Conservation (phyloP, 2,329 filamentous ascomycete genomes). For the Teratosphaeria epicoccoides region DNA sequence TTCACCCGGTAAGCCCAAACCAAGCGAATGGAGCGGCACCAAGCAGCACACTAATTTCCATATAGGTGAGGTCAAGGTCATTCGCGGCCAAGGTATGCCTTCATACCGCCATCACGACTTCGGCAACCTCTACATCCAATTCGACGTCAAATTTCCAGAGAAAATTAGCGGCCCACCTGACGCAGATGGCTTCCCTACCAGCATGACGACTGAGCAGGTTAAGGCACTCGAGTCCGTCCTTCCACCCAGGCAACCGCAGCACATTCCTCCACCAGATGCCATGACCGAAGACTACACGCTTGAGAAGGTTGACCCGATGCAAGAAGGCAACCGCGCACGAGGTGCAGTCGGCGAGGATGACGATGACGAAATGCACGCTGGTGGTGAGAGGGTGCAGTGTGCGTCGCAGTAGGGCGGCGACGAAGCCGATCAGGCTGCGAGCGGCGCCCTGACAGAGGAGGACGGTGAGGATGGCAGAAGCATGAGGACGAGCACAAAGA, state of each 20-base stretch:
- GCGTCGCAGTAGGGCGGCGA: conserved; percentile 58
- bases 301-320: conserved; percentile 65
- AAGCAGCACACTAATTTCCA: background rate
- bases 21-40: background rate
- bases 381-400: conserved; percentile 73
- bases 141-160: conserved; percentile 90
- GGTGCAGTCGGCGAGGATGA: conserved; percentile 53
- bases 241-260: conserved; percentile 57
- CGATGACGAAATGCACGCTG: conserved; percentile 48
- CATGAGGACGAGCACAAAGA: conserved; percentile 4
- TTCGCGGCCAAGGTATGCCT: conserved; percentile 96
- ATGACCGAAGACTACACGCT: conserved; percentile 87
- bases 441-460: background rate
- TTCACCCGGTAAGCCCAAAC: conserved; percentile 59
- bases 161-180: conserved; percentile 29
- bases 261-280: conserved; percentile 63
- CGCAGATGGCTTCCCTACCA: conserved; percentile 30
- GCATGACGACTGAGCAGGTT: conserved; percentile 54
- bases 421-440: background rate
- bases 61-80: conserved; percentile 78
- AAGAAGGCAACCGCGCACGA: conserved; percentile 51
- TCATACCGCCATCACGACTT: conserved; percentile 88
- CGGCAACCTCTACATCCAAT: conserved; percentile 95
- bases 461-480: background rate
- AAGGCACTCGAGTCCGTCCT: conserved; percentile 73